Conservation (phyloP, 1,139 yeast species). For the Kurtzmaniella quercitrusa region DNA sequence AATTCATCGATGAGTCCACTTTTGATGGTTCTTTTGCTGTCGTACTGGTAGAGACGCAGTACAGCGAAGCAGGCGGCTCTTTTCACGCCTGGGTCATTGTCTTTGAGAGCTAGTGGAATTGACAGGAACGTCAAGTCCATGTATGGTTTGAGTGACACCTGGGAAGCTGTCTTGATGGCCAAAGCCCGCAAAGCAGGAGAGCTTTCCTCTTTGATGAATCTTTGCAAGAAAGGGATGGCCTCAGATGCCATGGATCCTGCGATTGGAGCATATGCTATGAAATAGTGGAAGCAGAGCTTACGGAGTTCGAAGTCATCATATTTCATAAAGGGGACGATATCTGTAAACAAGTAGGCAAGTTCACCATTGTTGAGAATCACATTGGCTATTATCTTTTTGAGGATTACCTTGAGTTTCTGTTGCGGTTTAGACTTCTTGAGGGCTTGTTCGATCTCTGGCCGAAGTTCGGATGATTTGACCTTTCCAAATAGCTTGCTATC, state of each 20-base stretch:
- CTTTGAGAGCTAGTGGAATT: slow-evolving; percentile 36
- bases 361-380: slow-evolving; percentile 80
- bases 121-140: slow-evolving; percentile 27
- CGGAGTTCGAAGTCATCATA: slow-evolving; percentile 70
- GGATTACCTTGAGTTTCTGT: slow-evolving; percentile 50
- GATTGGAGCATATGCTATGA: slow-evolving; percentile 53
- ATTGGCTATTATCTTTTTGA: slow-evolving; percentile 79
- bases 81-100: slow-evolving; percentile 57
- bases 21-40: slow-evolving; percentile 42
- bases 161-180: slow-evolving; percentile 62
- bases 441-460: slow-evolving; percentile 51
- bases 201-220: slow-evolving; percentile 40
- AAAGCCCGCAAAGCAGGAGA: slow-evolving; percentile 37
- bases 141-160: slow-evolving; percentile 53
- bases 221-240: slow-evolving; percentile 52
- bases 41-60: slow-evolving; percentile 61
- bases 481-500: slow-evolving; percentile 41
- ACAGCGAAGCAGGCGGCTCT: slow-evolving; percentile 69
- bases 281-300: slow-evolving; percentile 59
- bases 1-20: slow-evolving; percentile 49
- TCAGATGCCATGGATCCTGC: slow-evolving; percentile 55
- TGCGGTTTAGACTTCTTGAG: slow-evolving; percentile 50
- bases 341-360: slow-evolving; percentile 63
- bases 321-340: slow-evolving; percentile 56
- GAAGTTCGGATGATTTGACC: slow-evolving; percentile 50